These are phyloP conservation scores for Candida tammaniensis DNA, from an alignment of 805 yeast genomes.

Conservation along the genomic window DNA sequence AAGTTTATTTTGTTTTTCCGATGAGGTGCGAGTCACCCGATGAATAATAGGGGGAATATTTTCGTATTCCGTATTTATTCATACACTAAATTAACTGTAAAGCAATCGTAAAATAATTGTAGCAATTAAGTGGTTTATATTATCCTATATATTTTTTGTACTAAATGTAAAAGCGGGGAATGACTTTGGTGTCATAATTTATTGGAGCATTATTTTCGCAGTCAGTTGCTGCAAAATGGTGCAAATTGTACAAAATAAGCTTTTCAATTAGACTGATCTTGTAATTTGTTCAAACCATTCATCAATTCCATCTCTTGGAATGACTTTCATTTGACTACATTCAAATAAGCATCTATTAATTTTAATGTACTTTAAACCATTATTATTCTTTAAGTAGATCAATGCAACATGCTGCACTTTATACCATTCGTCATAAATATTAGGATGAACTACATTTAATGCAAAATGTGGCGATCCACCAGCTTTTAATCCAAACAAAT, in stretches of 20 bases:
- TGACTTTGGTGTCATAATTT: too few relatives aligned
- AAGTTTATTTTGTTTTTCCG: slow-evolving; percentile 1
- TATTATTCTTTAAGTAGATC: slow-evolving; percentile 29
- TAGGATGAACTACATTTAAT: slow-evolving; percentile 50
- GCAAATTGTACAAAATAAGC: too few relatives aligned
- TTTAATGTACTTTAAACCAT: slow-evolving; percentile 38
- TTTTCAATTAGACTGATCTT: too few relatives aligned
- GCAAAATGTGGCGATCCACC: slow-evolving; percentile 57
- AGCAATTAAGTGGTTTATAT: too few relatives aligned
- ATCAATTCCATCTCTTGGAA: slow-evolving; percentile 46
- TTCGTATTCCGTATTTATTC: too few relatives aligned
- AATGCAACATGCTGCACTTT: slow-evolving; percentile 53
- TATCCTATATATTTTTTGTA: too few relatives aligned
- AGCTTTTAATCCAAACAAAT: slow-evolving; percentile 48
- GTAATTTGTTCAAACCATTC: slow-evolving; percentile 44
- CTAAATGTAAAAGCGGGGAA: too few relatives aligned
- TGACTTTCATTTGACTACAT: slow-evolving; percentile 19
- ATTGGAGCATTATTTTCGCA: too few relatives aligned
- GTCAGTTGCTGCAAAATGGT: too few relatives aligned
- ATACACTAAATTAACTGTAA: too few relatives aligned
- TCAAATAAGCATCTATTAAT: slow-evolving; percentile 52
- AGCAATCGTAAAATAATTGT: too few relatives aligned
- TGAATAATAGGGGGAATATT: too few relatives aligned
- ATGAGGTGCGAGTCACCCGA: slow-evolving; percentile 3
- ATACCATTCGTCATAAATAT: slow-evolving; percentile 56